Conservation (phyloP, 2,329 filamentous ascomycete species). For the Piedraia hortae region DNA sequence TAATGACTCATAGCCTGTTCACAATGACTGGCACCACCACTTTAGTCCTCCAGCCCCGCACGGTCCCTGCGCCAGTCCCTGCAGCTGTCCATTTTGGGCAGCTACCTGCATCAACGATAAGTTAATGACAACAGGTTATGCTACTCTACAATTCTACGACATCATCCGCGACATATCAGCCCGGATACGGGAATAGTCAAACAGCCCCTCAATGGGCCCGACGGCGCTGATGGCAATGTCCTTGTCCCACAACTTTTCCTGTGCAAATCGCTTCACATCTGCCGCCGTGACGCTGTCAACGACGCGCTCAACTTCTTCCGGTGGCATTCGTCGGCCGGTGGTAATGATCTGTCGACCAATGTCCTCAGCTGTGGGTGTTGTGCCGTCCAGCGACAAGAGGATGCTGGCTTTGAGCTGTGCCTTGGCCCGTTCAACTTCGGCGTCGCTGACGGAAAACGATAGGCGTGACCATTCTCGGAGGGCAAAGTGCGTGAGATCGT, state of each 20-base stretch:
- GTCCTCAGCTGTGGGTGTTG: conserved; percentile 89
- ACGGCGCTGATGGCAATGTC: conserved; percentile 85
- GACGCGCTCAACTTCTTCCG: conserved; percentile 79
- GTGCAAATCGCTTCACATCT: conserved; percentile 90
- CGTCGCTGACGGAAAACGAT: conserved; percentile 59
- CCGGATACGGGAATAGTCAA: conserved; percentile 52
- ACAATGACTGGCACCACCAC: too few species aligned
- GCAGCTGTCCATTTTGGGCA: too few species aligned
- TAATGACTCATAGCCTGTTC: too few species aligned
- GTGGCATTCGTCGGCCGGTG: conserved; percentile 71
- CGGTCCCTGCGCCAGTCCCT: too few species aligned
- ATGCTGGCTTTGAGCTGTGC: conserved; percentile 97
- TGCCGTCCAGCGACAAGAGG: conserved; percentile 87
- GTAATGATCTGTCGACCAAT: conserved; percentile 97
- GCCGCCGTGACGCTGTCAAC: conserved; percentile 78
- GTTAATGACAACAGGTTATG: too few species aligned
- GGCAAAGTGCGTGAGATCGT: conserved; percentile 93
- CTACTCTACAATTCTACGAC: conserved; percentile 11
- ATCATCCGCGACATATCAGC: conserved; percentile 66
- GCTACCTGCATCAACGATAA: too few species aligned
- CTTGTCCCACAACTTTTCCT: conserved; percentile 89
- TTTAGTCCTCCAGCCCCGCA: too few species aligned
- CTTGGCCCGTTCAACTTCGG: conserved; percentile 95
- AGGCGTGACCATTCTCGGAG: conserved; percentile 96
- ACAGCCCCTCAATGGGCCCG: conserved; percentile 63